Conservation (phyloP, 306 rosid genomes). For the Ziziphus jujuba region DNA sequence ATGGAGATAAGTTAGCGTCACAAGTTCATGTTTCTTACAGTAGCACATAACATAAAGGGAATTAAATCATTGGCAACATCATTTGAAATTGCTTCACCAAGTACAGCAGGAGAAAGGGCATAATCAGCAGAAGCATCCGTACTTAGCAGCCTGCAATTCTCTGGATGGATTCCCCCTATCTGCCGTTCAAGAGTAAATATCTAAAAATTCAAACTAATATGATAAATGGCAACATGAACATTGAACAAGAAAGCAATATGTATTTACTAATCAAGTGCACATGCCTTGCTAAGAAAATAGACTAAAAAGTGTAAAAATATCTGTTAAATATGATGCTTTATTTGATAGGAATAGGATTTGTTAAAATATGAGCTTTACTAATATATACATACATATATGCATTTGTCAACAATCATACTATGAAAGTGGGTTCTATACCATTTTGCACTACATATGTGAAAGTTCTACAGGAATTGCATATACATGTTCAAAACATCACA, state of each 20-base stretch:
- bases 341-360: no score
- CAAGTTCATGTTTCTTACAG: conserved; percentile 50
- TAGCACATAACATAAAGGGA: conserved; percentile 91
- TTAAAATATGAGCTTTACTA: no score
- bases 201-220: neutral
- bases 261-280: neutral
- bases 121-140: conserved; percentile 67
- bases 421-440: no score
- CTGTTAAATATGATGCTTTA: no score
- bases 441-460: no score
- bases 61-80: conserved; percentile 65
- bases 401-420: no score
- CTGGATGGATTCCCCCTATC: conserved; percentile 85
- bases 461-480: no score
- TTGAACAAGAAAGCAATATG: neutral
- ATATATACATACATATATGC: no score
- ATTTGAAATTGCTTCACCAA: conserved; percentile 61
- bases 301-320: no score
- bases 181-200: conserved; percentile 35
- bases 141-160: conserved; percentile 73
- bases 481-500: neutral
- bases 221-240: neutral
- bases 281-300: neutral
- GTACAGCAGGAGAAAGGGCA: conserved; percentile 69
- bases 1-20: conserved; percentile 15